Base-by-base conservation (phyloP, 495 filamentous ascomycete genomes). In the Talaromyces ruber region DNA sequence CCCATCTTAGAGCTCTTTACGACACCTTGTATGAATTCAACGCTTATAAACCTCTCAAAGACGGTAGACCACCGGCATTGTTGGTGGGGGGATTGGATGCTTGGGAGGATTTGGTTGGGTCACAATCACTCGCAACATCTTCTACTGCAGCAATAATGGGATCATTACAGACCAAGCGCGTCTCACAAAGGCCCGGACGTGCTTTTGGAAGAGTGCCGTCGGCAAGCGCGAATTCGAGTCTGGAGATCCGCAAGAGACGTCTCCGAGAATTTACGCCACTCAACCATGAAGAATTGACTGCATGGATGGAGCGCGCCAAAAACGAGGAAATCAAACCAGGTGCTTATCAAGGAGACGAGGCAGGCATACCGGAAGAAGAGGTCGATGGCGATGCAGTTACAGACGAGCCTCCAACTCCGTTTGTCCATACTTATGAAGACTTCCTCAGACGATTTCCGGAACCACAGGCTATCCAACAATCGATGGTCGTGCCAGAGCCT, bases 371-470 rank as follows among this genome's bases (percentile, higher is more conserved):
- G 39, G 74, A 79, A 30, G 74, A 75, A 34, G 73, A 73, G 9
- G 67, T 70, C 7, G 58, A 24, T 7, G 68, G 66, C 28, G 59
- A 71, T 12, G 43, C 43, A 52, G 26, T 14, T 30, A 22, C 39
- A 50, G 66, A 69, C 37, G 72, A 77, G 54, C 69, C 77, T 6
- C 61, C 68, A 9, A 76, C 73, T 25, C 79, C 78, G 6, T 81
- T 83, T 67, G 76, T 82, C 30, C 81, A 80, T 51, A 80, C 72
- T 30, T 84, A 84, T 59, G 88, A 93, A 59, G 91, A 93, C 47
- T 96, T 96, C 62, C 72, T 92, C 21, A 84, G 89, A n/a, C 84
- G 90, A 25, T 95, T 87, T 72, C 92, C 92, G 0, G 88, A 90
- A 53, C 74, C 86, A n/a, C 77, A 86, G 7, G 71, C 81, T 29